These are phyloP conservation scores for Trichoderma pleuroti DNA, from an alignment of 2,329 filamentous ascomycete genomes.

Conservation along the genomic window DNA sequence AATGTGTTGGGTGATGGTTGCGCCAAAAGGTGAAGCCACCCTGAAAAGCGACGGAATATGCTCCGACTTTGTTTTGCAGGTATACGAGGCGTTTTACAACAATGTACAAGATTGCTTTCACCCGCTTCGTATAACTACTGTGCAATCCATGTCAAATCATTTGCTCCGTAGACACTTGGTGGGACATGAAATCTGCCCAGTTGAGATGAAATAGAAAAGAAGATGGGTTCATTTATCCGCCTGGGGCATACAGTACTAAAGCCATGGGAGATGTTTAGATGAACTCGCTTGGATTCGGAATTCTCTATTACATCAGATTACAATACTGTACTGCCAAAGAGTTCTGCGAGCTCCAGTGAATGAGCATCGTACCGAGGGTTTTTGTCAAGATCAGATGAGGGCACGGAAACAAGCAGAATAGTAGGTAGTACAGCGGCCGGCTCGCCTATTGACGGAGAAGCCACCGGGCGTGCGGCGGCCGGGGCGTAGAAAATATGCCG, in stretches of 20 bases:
- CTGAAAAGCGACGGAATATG: too few relatives aligned
- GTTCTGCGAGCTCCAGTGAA: background rate
- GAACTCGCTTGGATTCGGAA: background rate
- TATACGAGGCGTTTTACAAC: too few relatives aligned
- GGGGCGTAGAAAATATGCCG: background rate
- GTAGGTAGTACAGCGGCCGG: too few relatives aligned
- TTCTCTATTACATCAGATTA: background rate
- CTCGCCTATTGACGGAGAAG: background rate
- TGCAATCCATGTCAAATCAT: too few relatives aligned
- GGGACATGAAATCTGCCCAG: too few relatives aligned
- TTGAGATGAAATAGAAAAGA: background rate
- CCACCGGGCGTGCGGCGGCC: background rate
- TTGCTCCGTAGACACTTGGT: too few relatives aligned
- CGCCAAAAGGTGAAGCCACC: too few relatives aligned
- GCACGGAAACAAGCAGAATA: background rate
- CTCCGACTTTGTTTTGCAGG: too few relatives aligned
- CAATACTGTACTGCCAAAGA: background rate
- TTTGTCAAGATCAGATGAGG: background rate
- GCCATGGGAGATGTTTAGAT: background rate
- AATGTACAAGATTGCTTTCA: too few relatives aligned
- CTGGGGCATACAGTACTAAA: background rate
- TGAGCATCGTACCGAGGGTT: background rate
- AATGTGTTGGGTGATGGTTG: too few relatives aligned
- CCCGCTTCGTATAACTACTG: too few relatives aligned
- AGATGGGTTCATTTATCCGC: background rate